Conservation (phyloP, 768 basidiomycete genomes). For the Cantharellus anzutake region DNA sequence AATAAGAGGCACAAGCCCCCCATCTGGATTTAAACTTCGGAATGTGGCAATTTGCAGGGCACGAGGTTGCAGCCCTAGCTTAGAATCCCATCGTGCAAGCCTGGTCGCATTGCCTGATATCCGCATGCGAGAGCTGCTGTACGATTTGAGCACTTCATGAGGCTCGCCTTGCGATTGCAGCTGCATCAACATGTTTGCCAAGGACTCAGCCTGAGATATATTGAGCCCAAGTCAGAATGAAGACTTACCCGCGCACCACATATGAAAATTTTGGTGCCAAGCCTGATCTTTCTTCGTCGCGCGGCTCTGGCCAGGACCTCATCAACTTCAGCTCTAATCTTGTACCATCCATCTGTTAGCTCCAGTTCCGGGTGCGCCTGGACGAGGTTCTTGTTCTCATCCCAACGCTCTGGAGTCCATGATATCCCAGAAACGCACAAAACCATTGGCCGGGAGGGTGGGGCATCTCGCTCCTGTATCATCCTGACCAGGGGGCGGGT, state of each 20-base stretch:
- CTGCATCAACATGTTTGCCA: slow-evolving; percentile 20
- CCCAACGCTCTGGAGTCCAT: slow-evolving; percentile 27
- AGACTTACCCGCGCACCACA: slow-evolving; percentile 51
- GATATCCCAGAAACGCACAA: slow-evolving; percentile 62
- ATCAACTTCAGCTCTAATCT: slow-evolving; percentile 61
- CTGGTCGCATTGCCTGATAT: slow-evolving; percentile 75
- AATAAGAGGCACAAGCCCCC: slow-evolving; percentile 57
- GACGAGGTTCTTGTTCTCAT: slow-evolving; percentile 14
- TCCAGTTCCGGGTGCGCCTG: slow-evolving; percentile 39
- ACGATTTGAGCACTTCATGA: slow-evolving; percentile 65
- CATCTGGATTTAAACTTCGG: slow-evolving; percentile 60
- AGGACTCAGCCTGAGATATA: background rate
- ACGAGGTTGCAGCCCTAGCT: slow-evolving; percentile 50
- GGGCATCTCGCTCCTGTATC: slow-evolving; percentile 67
- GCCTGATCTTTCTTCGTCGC: slow-evolving; percentile 38
- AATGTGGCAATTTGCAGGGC: slow-evolving; percentile 54
- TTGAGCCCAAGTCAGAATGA: background rate
- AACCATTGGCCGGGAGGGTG: slow-evolving; percentile 62
- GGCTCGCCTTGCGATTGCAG: slow-evolving; percentile 59
- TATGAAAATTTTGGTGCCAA: slow-evolving; percentile 72
- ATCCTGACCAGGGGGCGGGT: slow-evolving; percentile 65
- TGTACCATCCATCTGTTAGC: slow-evolving; percentile 97
- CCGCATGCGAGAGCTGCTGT: slow-evolving; percentile 40
- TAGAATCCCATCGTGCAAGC: slow-evolving; percentile 73
- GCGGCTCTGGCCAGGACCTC: slow-evolving; percentile 50